Evolutionary conservation across 225 moss, liverwort and hornwort species (phyloP).

Genomic region (Marchantia polymorpha): DNA sequence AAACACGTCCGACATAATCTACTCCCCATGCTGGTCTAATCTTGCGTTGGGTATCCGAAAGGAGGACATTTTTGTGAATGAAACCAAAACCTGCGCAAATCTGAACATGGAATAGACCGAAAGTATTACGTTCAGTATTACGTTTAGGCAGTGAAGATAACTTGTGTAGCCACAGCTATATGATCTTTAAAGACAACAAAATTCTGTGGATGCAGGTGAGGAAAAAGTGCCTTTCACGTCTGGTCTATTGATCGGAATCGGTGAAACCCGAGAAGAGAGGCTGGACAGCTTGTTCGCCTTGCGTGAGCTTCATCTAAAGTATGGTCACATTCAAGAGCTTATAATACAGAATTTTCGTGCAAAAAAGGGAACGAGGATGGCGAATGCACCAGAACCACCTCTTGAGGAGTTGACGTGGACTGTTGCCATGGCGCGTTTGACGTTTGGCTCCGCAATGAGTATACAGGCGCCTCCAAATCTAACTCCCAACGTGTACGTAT

Average conservation of each 20-base stretch:
- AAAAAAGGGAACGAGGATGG: constrained; percentile 86
- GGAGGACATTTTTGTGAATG: background rate
- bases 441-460: constrained; percentile 77
- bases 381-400: constrained; percentile 59
- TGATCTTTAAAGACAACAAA: background rate
- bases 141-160: background rate
- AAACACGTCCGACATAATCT: background rate
- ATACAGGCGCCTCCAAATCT: constrained; percentile 95
- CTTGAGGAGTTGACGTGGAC: constrained; percentile 76
- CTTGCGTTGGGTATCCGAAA: background rate
- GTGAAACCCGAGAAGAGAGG: constrained; percentile 79
- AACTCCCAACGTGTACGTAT: constrained; percentile 62
- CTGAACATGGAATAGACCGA: too few species aligned
- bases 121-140: background rate
- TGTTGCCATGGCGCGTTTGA: constrained; percentile 82
- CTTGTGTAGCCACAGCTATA: background rate
- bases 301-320: constrained; percentile 57
- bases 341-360: constrained; percentile 93
- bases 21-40: background rate
- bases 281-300: constrained; percentile 63
- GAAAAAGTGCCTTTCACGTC: constrained; percentile 83
- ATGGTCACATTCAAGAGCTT: constrained; percentile 88
- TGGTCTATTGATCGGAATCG: constrained; percentile 83
- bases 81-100: background rate
- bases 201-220: constrained; percentile 49